These are phyloP conservation scores for Bipolaris sorokiniana DNA, from an alignment of 2,329 filamentous ascomycete species.

Conservation along the genomic window DNA sequence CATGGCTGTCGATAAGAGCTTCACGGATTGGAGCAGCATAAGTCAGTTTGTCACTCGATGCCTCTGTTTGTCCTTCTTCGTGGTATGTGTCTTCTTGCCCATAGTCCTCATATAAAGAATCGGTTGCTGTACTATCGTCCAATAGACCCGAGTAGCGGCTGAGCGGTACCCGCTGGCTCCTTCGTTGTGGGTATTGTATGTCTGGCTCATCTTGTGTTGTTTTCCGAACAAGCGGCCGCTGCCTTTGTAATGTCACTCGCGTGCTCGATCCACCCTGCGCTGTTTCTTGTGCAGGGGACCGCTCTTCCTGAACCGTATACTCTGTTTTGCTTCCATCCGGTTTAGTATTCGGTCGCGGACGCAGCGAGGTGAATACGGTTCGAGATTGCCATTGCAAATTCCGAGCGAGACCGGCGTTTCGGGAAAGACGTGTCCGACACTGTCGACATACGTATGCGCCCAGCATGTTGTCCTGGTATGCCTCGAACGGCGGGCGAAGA, in stretches of 20 bases:
- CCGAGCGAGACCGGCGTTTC: conserved; percentile 16
- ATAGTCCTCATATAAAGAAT: background rate
- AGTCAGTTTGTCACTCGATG: background rate
- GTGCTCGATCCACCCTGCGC: too few species aligned
- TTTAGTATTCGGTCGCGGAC: conserved; percentile 16
- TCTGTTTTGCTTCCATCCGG: conserved; percentile 13
- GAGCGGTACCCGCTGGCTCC: background rate
- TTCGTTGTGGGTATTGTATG: background rate
- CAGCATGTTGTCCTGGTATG: conserved; percentile 32
- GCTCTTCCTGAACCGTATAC: conserved; percentile 6
- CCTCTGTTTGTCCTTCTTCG: background rate
- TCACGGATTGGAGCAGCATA: background rate
- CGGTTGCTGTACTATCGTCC: background rate
- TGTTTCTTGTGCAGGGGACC: background rate
- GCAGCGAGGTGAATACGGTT: conserved; percentile 43
- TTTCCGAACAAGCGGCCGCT: conserved; percentile 6
- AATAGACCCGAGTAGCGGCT: conserved; percentile 29
- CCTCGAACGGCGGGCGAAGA: conserved; percentile 1
- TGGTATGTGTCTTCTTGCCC: background rate
- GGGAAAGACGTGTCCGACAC: conserved; percentile 36
- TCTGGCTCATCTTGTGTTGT: background rate
- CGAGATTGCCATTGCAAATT: conserved; percentile 39
- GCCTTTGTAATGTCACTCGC: background rate
- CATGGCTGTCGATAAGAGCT: background rate
- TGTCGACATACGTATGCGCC: conserved; percentile 44